Conservation (phyloP, 768 basidiomycete genomes). For the Pulveroboletus frians region DNA sequence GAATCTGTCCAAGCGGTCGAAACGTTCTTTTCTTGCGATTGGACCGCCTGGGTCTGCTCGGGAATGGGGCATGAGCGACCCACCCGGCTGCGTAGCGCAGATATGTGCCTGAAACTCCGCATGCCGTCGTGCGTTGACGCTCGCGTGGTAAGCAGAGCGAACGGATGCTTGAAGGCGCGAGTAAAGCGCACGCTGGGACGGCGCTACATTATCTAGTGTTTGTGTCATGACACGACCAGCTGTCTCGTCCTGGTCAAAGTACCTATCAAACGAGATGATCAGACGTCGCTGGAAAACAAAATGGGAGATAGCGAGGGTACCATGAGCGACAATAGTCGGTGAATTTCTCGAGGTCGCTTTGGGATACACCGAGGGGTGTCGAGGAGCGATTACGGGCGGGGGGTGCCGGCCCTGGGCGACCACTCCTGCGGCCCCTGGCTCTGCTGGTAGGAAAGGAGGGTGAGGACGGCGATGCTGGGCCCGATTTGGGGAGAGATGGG, state of each 20-base stretch:
- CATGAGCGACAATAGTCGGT: conserved; percentile 74
- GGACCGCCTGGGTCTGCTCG: conserved; percentile 60
- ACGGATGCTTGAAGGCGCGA: conserved; percentile 83
- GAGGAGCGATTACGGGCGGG: conserved; percentile 57
- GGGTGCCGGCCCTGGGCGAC: conserved; percentile 47
- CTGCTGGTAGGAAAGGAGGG: conserved; percentile 48
- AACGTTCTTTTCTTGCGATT: conserved; percentile 70
- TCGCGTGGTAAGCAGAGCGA: conserved; percentile 79
- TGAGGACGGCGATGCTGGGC: conserved; percentile 51
- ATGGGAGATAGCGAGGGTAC: conserved; percentile 35
- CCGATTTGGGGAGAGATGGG: conserved; percentile 37
- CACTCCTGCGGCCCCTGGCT: conserved; percentile 44
- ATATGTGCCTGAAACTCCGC: conserved; percentile 86
- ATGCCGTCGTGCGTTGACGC: conserved; percentile 66
- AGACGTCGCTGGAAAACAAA: neutral
- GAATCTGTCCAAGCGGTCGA: conserved; percentile 71
- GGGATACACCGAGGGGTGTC: conserved; percentile 61
- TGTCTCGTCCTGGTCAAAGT: conserved; percentile 75
- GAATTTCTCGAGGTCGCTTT: conserved; percentile 72
- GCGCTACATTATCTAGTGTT: conserved; percentile 70
- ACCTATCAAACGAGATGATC: conserved; percentile 45
- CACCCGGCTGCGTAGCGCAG: conserved; percentile 71
- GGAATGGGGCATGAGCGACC: conserved; percentile 69
- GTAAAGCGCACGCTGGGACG: conserved; percentile 82
- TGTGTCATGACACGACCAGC: conserved; percentile 79